phyloP scores from a whole-genome alignment of 108 stramenopile genomes.

The Cylindrotheca fusiformis region DNA sequence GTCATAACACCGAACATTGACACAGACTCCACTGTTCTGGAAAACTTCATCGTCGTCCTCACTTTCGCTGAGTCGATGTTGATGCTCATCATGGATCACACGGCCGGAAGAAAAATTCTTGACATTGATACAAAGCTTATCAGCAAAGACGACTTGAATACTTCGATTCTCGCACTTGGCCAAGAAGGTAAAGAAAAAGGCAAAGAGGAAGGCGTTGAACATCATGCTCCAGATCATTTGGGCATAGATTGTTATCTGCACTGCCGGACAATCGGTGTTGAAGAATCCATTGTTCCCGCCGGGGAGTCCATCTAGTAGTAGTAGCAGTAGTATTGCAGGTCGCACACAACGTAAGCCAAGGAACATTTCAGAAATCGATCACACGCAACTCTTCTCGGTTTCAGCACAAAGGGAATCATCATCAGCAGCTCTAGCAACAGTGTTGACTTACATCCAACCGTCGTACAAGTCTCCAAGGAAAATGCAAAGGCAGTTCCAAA shows the following conservation, averaged over 20 bases:
- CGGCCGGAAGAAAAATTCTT: conserved; percentile 7
- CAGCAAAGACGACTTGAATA: conserved; percentile 64
- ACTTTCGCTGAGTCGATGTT: neutral
- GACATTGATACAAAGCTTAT: conserved; percentile 60
- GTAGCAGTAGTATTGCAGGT: too few species aligned
- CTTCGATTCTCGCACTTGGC: conserved; percentile 55
- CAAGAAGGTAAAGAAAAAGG: conserved; percentile 69
- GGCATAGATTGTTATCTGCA: conserved; percentile 64
- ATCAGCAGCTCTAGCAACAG: neutral
- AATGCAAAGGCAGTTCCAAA: conserved; percentile 74
- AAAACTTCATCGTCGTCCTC: conserved; percentile 14
- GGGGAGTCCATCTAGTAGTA: conserved; percentile 47
- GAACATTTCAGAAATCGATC: too few species aligned
- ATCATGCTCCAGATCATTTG: conserved; percentile 77
- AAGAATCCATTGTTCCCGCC: conserved; percentile 65
- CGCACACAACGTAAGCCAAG: too few species aligned
- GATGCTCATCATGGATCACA: neutral
- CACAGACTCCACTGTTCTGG: conserved; percentile 1
- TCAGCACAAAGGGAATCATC: too few species aligned
- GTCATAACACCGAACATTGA: conserved; percentile 57
- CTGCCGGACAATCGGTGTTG: conserved; percentile 48
- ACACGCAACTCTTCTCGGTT: too few species aligned
- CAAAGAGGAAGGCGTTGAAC: conserved; percentile 75
- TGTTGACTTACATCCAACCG: conserved; percentile 51
- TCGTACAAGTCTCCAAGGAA: conserved; percentile 76